Percentiles rank a stretch among this genome's conserved stretches.
Conservation (phyloP, 306 rosid species). For the Ochetophila trinervis region DNA sequence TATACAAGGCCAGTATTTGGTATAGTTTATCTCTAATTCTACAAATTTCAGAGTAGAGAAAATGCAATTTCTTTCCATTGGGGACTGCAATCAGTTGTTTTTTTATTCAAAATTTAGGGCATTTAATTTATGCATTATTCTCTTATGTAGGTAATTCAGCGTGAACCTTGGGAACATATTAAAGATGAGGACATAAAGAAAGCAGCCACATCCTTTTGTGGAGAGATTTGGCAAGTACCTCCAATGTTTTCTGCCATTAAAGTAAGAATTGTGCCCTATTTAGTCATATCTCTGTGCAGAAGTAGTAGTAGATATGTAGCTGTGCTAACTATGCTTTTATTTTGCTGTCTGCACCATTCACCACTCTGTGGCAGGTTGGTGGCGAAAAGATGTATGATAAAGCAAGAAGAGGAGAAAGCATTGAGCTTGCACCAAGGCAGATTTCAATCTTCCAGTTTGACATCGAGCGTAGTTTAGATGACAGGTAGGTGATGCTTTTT, state of each 20-base stretch:
- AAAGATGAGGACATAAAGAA: constrained; percentile 82
- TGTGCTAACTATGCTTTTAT: constrained; percentile 1
- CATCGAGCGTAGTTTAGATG: constrained; percentile 86
- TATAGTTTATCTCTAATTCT: neutral
- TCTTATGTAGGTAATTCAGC: constrained; percentile 80
- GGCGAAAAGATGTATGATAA: constrained; percentile 95
- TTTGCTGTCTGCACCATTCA: neutral
- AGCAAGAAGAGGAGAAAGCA: constrained; percentile 97
- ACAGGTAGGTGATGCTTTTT: constrained; percentile 45
- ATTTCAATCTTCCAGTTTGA: constrained; percentile 87
- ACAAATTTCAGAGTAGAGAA: neutral
- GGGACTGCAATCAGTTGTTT: neutral
- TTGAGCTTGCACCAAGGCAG: constrained; percentile 87
- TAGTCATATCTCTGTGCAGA: neutral
- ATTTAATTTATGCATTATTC: constrained; percentile 23
- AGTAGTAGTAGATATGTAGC: neutral
- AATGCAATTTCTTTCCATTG: neutral
- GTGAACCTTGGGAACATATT: constrained; percentile 99
- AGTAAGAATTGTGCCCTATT: constrained; percentile 46
- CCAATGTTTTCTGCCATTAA: constrained; percentile 99
- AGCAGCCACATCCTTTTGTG: constrained; percentile 65
- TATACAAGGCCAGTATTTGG: neutral
- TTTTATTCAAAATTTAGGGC: neutral
- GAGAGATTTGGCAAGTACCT: constrained; percentile 99
- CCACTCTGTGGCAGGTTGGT: constrained; percentile 59